Conservation (phyloP, 495 filamentous ascomycete species). For the Podospora comata region DNA sequence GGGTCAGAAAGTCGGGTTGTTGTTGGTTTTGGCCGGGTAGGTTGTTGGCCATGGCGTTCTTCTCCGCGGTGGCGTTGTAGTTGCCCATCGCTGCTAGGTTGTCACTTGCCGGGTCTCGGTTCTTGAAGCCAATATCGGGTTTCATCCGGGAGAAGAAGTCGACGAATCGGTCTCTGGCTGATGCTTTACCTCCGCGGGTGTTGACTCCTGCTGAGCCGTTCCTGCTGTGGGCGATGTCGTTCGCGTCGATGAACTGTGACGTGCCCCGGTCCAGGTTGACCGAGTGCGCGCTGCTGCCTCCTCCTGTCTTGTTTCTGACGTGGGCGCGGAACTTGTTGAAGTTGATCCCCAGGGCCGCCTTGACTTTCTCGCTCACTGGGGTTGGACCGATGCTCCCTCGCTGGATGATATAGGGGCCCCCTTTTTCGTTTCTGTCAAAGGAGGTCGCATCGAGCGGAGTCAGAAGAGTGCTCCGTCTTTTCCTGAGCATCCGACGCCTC, state of each 20-base stretch:
- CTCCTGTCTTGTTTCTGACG: constrained; percentile 35
- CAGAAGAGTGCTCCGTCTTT: constrained; percentile 42
- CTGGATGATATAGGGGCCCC: constrained; percentile 38
- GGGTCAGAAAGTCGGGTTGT: constrained; percentile 43
- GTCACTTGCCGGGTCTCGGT: constrained; percentile 26
- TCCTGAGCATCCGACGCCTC: constrained; percentile 39
- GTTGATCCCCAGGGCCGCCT: constrained; percentile 37
- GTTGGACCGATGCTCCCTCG: constrained; percentile 44
- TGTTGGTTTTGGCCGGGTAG: not conserved
- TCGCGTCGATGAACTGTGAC: constrained; percentile 49
- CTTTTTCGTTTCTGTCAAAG: constrained; percentile 35
- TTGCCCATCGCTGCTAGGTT: constrained; percentile 20
- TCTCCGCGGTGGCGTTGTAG: constrained; percentile 21
- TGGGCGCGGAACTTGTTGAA: constrained; percentile 37
- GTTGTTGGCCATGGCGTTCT: constrained; percentile 15
- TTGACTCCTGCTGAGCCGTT: not conserved
- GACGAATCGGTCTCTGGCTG: constrained; percentile 35
- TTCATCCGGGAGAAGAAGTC: constrained; percentile 44
- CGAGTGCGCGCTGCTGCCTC: constrained; percentile 35
- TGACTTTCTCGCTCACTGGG: constrained; percentile 37
- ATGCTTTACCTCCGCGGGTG: constrained; percentile 16
- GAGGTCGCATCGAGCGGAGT: constrained; percentile 41
- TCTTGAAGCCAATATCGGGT: constrained; percentile 38
- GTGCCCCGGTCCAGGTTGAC: constrained; percentile 50
- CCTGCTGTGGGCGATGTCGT: constrained; percentile 36